A percentile compares a stretch with the other conserved stretches of the same genome.
These are phyloP conservation scores for Tubosaeta sp. DNA, from an alignment of 768 basidiomycete species.

Conservation along the genomic window DNA sequence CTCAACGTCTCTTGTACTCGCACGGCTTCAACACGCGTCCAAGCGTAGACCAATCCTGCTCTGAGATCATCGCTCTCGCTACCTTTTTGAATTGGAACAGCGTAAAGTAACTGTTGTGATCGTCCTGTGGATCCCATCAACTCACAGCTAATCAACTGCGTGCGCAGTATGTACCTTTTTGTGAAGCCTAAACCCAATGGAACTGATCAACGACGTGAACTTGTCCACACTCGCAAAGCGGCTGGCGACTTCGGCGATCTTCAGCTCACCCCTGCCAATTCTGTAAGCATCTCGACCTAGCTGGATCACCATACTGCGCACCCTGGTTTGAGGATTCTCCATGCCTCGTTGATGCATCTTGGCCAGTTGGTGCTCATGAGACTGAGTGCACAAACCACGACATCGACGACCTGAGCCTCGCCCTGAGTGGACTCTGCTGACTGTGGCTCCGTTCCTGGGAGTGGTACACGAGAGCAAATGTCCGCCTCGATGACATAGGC, in stretches of 20 bases:
- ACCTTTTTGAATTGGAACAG: conserved; percentile 77
- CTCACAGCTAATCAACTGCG: neutral
- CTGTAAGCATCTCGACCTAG: conserved; percentile 7
- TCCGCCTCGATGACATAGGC: conserved; percentile 87
- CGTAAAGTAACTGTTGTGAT: conserved; percentile 79
- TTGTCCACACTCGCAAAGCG: conserved; percentile 66
- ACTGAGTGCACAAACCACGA: conserved; percentile 90
- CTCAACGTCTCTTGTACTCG: conserved; percentile 86
- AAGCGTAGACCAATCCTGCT: conserved; percentile 59
- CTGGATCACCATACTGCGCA: conserved; percentile 36
- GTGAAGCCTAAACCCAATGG: conserved; percentile 70
- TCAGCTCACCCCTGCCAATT: conserved; percentile 63
- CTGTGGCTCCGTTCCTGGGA: conserved; percentile 71
- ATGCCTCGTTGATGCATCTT: conserved; percentile 82
- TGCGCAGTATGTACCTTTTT: conserved; percentile 48
- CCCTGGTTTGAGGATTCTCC: conserved; percentile 82
- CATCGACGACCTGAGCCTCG: conserved; percentile 79
- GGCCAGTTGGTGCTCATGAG: conserved; percentile 98
- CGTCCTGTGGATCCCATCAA: conserved; percentile 49
- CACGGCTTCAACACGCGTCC: conserved; percentile 74
- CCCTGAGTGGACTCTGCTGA: conserved; percentile 40
- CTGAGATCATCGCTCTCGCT: conserved; percentile 40
- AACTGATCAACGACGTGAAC: conserved; percentile 59
- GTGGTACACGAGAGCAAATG: conserved; percentile 71
- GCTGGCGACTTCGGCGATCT: conserved; percentile 87